Base-by-base conservation (phyloP, 352 stramenopile species). In the Phytophthora melonis region DNA sequence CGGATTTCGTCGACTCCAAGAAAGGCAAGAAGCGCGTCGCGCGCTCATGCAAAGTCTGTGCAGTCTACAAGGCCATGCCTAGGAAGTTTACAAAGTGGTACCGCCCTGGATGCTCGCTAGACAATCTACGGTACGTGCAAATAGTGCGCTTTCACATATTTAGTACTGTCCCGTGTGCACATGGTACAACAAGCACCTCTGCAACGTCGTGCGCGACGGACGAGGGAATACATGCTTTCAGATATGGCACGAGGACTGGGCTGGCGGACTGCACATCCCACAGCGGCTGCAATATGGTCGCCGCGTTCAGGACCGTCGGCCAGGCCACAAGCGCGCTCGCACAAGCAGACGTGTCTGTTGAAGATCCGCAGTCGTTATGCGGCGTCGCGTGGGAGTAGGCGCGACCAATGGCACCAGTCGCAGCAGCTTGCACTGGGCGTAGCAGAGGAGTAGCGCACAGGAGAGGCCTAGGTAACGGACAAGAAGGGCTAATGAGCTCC, bases 91-190 rank as follows among this genome's bases (percentile, higher is more conserved):
- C 41, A 5, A 49, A 49, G 41, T 49, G 41, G 41, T 49, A 19
- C 41, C 19, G 41, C 41, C 53, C 53, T 45, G 54, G 30, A 5
- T 60, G 16, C 30, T 60, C 54, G 32, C 25, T 58, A 7, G 53
- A 41, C 30, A 58, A 41, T 11, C 25, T 58, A 43, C 53, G 27
- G 53, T 58, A 58, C 53, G 53, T 58, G 27, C 53, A 16, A 13
- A 45, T 8, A 43, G 34, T 43, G 34, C 34, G 34, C 34, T 10
- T 43, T 6, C 34, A 11, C 34, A 14, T 14, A 43, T 14, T 43
- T 10, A 43, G 8, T 43, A 43, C 34, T 43, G 34, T 11, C 5
- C 34, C 5, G 11, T 43, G 34, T 43, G 34, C 10, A 6, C 34
- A 43, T 43, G 34, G 34, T 43, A 43, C 43, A 50, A n/a, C 1